A percentile compares a stretch with the other conserved stretches of the same genome.
Conservation (phyloP, 192 early-diverging fungal genomes). For the Dimargaris verticillata region DNA sequence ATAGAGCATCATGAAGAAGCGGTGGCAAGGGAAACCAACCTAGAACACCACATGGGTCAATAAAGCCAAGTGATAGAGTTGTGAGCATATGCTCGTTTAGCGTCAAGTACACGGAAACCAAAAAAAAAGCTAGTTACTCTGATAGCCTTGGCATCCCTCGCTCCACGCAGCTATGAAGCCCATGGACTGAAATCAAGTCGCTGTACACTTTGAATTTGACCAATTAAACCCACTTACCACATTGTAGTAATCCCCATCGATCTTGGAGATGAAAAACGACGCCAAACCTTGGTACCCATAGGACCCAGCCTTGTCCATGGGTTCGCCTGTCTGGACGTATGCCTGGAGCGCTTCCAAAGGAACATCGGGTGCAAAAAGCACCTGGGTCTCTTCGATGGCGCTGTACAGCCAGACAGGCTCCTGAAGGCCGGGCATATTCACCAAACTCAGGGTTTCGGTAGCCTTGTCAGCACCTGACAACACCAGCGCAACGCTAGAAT, state of each 20-base stretch:
- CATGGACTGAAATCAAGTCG: not conserved
- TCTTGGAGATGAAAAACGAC: constrained; percentile 46
- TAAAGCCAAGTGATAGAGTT: not conserved
- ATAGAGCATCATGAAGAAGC: constrained; percentile 26
- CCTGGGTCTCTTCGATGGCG: constrained; percentile 38
- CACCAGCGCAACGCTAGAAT: no score
- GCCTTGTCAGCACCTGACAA: no score
- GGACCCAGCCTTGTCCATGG: constrained; percentile 64
- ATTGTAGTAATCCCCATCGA: constrained; percentile 75
- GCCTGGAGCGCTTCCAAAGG: constrained; percentile 42
- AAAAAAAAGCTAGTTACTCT: not conserved
- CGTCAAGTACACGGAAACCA: not conserved
- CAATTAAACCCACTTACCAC: constrained; percentile 31
- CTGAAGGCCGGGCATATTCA: no score
- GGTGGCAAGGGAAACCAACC: constrained; percentile 26
- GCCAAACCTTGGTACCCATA: constrained; percentile 76
- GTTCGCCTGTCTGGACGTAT: constrained; percentile 45
- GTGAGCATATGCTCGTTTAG: not conserved
- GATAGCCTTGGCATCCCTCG: not conserved
- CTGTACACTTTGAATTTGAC: not conserved
- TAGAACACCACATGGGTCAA: not conserved
- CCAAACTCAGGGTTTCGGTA: no score
- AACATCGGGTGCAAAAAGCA: constrained; percentile 41
- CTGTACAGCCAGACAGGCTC: constrained; percentile 5
- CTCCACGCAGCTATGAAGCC: not conserved